Base-by-base conservation (phyloP, 228 moss, liverwort and hornwort genomes). In the Sphagnum fallax region DNA sequence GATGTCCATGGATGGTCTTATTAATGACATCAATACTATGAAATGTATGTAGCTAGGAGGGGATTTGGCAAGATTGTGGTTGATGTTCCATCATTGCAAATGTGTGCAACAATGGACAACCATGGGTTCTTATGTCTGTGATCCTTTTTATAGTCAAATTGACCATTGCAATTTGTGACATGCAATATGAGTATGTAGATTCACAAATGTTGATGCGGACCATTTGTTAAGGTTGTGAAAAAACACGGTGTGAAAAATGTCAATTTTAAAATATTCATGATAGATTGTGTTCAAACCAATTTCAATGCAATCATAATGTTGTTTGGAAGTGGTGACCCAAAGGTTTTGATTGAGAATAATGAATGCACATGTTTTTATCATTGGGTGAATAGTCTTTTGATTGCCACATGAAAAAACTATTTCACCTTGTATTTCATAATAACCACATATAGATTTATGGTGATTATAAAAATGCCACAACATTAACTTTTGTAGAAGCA, bases 151-250 rank as follows among this genome's bases (percentile, higher is more conserved):
- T 63, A 0, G 63, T 47, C 15, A 47, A 47, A 9, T 63, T 63
- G 18, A 63, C 63, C 9, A 16, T 63, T 18, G 63, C 63, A 18
- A 63, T 63, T 9, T 63, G 18, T 47, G 63, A 63, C 63, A 63
- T 63, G 63, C 15, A 63, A 32, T 15, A 5, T 47, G 4, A 63
- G 47, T 4, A 68, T 6, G 6, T 16, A 53, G 47, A 48, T 32
- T 47, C 12, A 10, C 16, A 68, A 57, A 47, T 6, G 14, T 16
- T 52, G 13, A n/a, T 52, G 16, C 9, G 5, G 67, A 67, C 4
- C 51, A 14, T 68, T 15, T 9, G 55, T 14, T 51, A 51, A 13
- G 55, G n/a, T 51, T 6, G 2, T 63, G 16, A 63, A 63, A 18
- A 63, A 7, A 7, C 53, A 1, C 1, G 53, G 53, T 55, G 53